Conservation (phyloP, 805 yeast genomes). For the Ogataea ramenticola region DNA sequence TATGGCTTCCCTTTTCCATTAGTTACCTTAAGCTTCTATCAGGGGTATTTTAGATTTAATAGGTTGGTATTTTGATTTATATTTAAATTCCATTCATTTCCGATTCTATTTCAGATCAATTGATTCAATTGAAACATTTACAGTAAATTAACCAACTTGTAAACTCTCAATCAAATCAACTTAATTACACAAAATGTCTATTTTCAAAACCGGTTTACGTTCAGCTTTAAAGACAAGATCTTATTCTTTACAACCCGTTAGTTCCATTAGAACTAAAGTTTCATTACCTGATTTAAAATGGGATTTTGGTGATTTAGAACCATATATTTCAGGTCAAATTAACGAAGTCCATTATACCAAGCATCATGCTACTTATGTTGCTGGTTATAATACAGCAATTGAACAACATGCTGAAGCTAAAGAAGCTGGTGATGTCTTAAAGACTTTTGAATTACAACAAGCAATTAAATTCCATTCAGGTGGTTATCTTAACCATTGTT, state of each 20-base stretch:
- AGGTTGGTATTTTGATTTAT: too few relatives aligned
- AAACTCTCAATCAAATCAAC: neutral
- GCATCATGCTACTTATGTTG: conserved; percentile 90
- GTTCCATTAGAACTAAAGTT: conserved; percentile 50
- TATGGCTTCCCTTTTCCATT: too few relatives aligned
- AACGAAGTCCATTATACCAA: conserved; percentile 82
- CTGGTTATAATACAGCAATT: conserved; percentile 70
- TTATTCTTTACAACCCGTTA: conserved; percentile 7
- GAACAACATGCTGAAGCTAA: conserved; percentile 68
- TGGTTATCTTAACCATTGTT: conserved; percentile 78
- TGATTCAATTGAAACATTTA: neutral
- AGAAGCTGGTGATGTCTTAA: conserved; percentile 48
- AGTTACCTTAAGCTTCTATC: too few relatives aligned
- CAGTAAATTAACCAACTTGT: neutral
- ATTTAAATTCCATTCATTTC: too few relatives aligned
- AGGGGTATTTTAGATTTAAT: too few relatives aligned
- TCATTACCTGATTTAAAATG: conserved; percentile 76
- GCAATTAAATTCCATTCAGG: conserved; percentile 88
- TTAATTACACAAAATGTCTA: conserved; percentile 9
- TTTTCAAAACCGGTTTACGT: conserved; percentile 22
- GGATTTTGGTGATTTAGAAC: conserved; percentile 83
- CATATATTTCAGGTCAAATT: conserved; percentile 77
- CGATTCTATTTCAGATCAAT: too few relatives aligned
- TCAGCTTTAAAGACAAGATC: conserved; percentile 11
- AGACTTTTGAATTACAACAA: conserved; percentile 59